Evolutionary conservation across 257 asterid species (phyloP).

Genomic region (Nicotiana otophora): DNA sequence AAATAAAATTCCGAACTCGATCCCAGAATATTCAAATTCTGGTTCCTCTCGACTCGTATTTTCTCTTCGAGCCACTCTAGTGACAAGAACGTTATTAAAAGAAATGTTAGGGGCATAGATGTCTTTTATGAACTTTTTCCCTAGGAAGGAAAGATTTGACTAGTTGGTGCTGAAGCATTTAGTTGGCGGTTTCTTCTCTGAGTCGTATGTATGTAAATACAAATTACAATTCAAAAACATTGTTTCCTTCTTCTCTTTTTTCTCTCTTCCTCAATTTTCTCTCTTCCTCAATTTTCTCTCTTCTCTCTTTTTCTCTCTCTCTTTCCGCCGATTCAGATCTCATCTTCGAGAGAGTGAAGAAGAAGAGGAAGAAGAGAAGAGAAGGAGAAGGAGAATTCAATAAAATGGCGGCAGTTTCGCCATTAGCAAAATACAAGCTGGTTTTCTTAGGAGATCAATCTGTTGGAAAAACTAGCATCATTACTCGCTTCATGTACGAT

Average conservation of each 20-base stretch:
- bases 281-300: slow-evolving; percentile 8
- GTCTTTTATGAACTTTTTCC: not conserved
- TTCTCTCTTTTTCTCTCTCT: not conserved
- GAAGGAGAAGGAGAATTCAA: not conserved
- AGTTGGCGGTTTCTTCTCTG: slow-evolving; percentile 7
- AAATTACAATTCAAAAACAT: slow-evolving; percentile 1
- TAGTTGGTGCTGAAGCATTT: not conserved
- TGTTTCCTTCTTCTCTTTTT: not conserved
- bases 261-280: not conserved
- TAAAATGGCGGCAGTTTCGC: slow-evolving; percentile 11
- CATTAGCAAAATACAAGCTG: slow-evolving; percentile 6
- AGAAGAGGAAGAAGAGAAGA: too few relatives aligned
- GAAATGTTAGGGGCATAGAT: not conserved
- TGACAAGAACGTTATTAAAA: too few relatives aligned
- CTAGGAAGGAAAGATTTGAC: not conserved
- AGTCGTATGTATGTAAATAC: not conserved
- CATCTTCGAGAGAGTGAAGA: not conserved
- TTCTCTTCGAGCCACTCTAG: too few relatives aligned
- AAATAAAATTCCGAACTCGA: too few relatives aligned
- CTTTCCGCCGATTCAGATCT: slow-evolving; percentile 3
- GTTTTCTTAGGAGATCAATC: slow-evolving; percentile 8
- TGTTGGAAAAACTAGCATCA: slow-evolving; percentile 7
- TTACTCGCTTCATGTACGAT: slow-evolving; percentile 11
- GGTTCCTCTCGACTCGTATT: too few relatives aligned
- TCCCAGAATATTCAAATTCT: too few relatives aligned